Conservation (phyloP, 768 basidiomycete genomes). For the Suillus plorans region DNA sequence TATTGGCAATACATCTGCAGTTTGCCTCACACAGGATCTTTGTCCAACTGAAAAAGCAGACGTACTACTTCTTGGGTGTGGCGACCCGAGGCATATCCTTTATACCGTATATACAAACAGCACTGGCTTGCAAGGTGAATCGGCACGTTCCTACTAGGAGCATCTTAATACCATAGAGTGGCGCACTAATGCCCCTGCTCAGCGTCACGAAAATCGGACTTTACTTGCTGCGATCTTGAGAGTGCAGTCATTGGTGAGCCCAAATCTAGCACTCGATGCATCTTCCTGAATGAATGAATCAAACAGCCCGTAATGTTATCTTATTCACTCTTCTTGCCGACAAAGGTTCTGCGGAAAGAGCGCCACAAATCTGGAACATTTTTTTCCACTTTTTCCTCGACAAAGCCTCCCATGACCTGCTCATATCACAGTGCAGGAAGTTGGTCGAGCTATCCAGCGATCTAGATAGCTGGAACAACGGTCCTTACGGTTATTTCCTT, state of each 20-base stretch:
- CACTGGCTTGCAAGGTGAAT: background rate
- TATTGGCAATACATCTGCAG: conserved; percentile 57
- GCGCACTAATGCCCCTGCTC: background rate
- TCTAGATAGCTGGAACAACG: conserved; percentile 22
- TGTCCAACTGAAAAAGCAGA: conserved; percentile 46
- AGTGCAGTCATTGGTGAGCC: conserved; percentile 28
- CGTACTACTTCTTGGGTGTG: conserved; percentile 56
- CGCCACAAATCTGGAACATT: conserved; percentile 29
- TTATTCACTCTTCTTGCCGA: conserved; percentile 30
- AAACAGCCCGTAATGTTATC: conserved; percentile 28
- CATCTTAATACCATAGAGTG: background rate
- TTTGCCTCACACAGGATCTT: conserved; percentile 47
- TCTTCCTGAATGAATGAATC: background rate
- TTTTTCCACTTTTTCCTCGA: conserved; percentile 31
- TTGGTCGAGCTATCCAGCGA: conserved; percentile 17
- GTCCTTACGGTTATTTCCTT: conserved; percentile 28
- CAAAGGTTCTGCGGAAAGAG: conserved; percentile 14
- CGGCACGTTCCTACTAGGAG: background rate
- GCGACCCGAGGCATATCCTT: conserved; percentile 54
- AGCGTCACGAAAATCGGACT: conserved; percentile 26
- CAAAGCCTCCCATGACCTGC: conserved; percentile 21
- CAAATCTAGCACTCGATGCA: background rate
- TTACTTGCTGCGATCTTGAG: conserved; percentile 32
- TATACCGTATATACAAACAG: conserved; percentile 40
- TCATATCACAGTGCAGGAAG: conserved; percentile 28